These are phyloP conservation scores for Plenodomus biglobosus DNA, from an alignment of 2,329 filamentous ascomycete genomes.

Conservation along the genomic window DNA sequence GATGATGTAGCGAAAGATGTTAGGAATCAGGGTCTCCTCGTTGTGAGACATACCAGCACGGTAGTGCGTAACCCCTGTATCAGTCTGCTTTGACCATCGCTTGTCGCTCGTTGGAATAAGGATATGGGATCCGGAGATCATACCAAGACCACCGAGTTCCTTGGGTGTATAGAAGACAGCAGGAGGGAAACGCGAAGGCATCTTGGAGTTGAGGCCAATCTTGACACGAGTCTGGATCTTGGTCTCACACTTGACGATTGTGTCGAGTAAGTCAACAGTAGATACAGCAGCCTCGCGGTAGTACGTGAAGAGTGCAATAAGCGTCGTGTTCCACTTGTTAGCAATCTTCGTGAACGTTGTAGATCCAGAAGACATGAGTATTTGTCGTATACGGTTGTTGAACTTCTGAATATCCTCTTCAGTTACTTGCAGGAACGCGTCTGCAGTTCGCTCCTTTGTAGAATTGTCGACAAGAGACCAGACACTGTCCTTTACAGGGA, in stretches of 20 bases:
- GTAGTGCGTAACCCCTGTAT: slow-evolving; percentile 95
- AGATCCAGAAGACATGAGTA: slow-evolving; percentile 98
- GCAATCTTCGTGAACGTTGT: slow-evolving; percentile 99
- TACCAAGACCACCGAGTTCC: slow-evolving; percentile 92
- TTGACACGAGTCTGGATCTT: slow-evolving; percentile 99
- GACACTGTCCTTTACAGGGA: slow-evolving; percentile 95
- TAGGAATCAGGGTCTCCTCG: slow-evolving; percentile 95
- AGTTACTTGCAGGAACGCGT: slow-evolving; percentile 96
- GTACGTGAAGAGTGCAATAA: slow-evolving; percentile 97
- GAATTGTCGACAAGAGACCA: slow-evolving; percentile 97
- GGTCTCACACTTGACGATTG: slow-evolving; percentile 98
- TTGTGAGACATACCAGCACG: slow-evolving; percentile 97
- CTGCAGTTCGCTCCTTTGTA: slow-evolving; percentile 93
- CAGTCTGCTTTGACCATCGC: slow-evolving; percentile 97
- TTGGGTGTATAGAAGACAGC: slow-evolving; percentile 99
- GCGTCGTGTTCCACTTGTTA: slow-evolving; percentile 98
- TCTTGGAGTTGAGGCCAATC: slow-evolving; percentile 98
- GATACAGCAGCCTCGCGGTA: slow-evolving; percentile 97
- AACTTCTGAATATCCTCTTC: slow-evolving; percentile 98
- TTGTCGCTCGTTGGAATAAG: slow-evolving; percentile 97
- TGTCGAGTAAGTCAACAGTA: slow-evolving; percentile 89
- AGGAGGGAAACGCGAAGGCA: slow-evolving; percentile 97
- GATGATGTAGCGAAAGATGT: slow-evolving; percentile 99
- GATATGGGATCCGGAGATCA: slow-evolving; percentile 99
- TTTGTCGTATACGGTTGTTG: slow-evolving; percentile 97